Percentiles rank a stretch among this genome's conserved stretches.
Evolutionary conservation across 805 yeast species (phyloP).

Genomic region (Metschnikowia kunwiensis): DNA sequence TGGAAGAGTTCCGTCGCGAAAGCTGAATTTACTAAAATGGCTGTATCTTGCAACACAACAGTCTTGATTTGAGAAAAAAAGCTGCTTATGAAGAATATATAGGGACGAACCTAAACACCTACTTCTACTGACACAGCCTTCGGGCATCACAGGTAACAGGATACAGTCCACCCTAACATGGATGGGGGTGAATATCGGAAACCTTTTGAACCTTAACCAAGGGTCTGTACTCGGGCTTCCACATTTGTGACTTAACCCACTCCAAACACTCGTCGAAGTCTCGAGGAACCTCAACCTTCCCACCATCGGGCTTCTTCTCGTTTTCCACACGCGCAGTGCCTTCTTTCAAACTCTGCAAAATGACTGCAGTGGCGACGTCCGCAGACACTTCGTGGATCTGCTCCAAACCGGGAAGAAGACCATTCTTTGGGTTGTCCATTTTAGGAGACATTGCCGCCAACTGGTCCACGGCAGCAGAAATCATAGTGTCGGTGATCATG

Average conservation of each 20-base stretch:
- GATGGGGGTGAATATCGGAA: slow-evolving; percentile 64
- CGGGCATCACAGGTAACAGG: too few species aligned
- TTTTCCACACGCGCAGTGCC: slow-evolving; percentile 60
- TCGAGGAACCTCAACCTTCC: slow-evolving; percentile 55
- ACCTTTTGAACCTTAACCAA: slow-evolving; percentile 74
- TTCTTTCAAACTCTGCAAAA: slow-evolving; percentile 81
- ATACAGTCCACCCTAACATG: too few species aligned
- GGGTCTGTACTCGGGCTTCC: slow-evolving; percentile 91
- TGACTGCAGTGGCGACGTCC: slow-evolving; percentile 89
- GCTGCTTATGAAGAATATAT: too few species aligned
- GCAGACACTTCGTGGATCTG: slow-evolving; percentile 87
- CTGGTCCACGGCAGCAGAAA: slow-evolving; percentile 93
- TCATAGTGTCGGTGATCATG: slow-evolving; percentile 85
- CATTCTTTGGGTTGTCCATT: slow-evolving; percentile 67
- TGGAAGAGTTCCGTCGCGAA: too few species aligned
- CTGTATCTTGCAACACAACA: too few species aligned
- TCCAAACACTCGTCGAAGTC: slow-evolving; percentile 73
- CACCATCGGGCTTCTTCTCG: slow-evolving; percentile 21
- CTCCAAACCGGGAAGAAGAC: slow-evolving; percentile 83
- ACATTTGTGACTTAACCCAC: slow-evolving; percentile 95
- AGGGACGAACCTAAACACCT: too few species aligned
- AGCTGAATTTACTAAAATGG: too few species aligned
- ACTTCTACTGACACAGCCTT: too few species aligned
- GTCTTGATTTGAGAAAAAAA: too few species aligned
- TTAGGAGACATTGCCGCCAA: slow-evolving; percentile 84